Conservation (phyloP, 2,329 filamentous ascomycete genomes). For the Penicillium sp. region DNA sequence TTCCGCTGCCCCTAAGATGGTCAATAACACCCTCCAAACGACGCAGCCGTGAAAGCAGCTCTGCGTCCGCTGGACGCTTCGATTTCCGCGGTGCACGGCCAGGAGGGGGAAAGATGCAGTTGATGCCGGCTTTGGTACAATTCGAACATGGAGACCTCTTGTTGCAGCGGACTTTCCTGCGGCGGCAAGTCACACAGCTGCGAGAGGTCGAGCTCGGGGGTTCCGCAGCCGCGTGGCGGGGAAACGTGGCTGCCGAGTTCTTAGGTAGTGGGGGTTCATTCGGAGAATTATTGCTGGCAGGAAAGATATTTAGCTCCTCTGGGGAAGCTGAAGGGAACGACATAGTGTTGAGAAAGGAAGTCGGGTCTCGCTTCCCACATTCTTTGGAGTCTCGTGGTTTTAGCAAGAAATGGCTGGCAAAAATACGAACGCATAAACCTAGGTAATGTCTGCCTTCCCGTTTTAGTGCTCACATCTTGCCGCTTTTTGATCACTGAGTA, state of each 20-base stretch:
- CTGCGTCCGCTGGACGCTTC: constrained; percentile 57
- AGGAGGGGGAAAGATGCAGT: constrained; percentile 62
- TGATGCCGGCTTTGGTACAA: constrained; percentile 50
- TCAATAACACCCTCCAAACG: constrained; percentile 61
- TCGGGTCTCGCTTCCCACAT: constrained; percentile 3
- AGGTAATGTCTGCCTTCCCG: too few relatives aligned
- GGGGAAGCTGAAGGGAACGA: constrained; percentile 19
- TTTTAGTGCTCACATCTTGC: too few relatives aligned
- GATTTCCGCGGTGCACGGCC: constrained; percentile 59
- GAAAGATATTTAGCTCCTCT: constrained; percentile 15
- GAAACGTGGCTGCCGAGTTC: constrained; percentile 12
- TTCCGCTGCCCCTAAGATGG: constrained; percentile 50
- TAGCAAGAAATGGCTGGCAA: not conserved
- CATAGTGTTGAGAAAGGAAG: constrained; percentile 8
- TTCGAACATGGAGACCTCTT: constrained; percentile 49
- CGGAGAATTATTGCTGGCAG: constrained; percentile 17
- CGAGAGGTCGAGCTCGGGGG: constrained; percentile 29
- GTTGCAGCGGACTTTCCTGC: constrained; percentile 49
- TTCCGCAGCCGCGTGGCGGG: constrained; percentile 15
- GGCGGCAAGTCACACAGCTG: constrained; percentile 48
- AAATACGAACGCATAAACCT: not conserved
- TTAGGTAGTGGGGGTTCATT: not conserved
- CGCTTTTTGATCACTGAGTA: too few relatives aligned
- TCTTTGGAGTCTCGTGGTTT: not conserved
- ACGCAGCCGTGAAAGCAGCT: constrained; percentile 56